Evolutionary conservation across 257 asterid genomes (phyloP).

Genomic region (Orobanche coerulescens): DNA sequence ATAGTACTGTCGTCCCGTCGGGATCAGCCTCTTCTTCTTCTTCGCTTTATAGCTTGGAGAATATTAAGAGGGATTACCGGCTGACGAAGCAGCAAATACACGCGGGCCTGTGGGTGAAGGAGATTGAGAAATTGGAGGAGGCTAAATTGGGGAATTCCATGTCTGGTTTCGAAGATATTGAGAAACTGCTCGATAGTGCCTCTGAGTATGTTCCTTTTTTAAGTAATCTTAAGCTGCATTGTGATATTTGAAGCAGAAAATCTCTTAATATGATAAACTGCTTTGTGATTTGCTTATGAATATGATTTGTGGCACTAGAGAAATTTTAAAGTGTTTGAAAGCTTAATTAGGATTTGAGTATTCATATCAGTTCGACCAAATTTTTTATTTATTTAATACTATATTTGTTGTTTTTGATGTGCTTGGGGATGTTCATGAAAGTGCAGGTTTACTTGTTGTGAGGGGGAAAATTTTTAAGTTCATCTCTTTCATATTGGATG

Average conservation of each 20-base stretch:
- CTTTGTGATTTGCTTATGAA: not conserved
- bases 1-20: conserved; percentile 5
- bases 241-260: not conserved
- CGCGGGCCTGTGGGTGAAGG: conserved; percentile 86
- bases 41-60: conserved; percentile 61
- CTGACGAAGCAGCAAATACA: conserved; percentile 81
- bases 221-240: not conserved
- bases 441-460: not conserved
- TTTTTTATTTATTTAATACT: not conserved
- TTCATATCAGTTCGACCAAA: not conserved
- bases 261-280: not conserved
- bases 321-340: not conserved
- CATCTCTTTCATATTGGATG: not conserved
- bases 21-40: conserved; percentile 22
- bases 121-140: conserved; percentile 91
- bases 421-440: not conserved
- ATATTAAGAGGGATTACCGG: conserved; percentile 73
- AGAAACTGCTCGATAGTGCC: conserved; percentile 70
- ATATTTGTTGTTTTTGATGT: not conserved
- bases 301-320: not conserved
- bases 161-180: conserved; percentile 58
- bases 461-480: not conserved
- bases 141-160: conserved; percentile 57
- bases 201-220: conserved; percentile 52
- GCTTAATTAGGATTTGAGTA: not conserved